Conservation (phyloP, 2,329 filamentous ascomycete genomes). For the Pyrenochaeta sp. region DNA sequence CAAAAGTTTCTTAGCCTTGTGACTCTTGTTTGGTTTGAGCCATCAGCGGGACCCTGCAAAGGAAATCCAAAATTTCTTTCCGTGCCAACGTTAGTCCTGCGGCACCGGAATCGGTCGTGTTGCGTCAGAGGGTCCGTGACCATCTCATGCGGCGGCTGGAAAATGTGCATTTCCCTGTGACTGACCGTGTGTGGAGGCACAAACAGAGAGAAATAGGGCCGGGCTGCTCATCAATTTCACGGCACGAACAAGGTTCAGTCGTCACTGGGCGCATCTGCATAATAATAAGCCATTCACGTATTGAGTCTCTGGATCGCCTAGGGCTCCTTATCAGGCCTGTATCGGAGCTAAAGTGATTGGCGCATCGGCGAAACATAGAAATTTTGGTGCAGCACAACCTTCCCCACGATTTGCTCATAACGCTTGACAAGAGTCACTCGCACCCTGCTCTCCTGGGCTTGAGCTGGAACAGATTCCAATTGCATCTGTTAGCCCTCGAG, state of each 20-base stretch:
- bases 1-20: slow-evolving; percentile 3
- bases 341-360: slow-evolving; percentile 43
- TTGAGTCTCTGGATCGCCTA: slow-evolving; percentile 24
- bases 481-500: slow-evolving; percentile 26
- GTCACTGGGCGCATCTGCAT: no score
- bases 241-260: no score
- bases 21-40: slow-evolving; percentile 5
- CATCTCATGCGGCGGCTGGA: neutral
- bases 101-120: slow-evolving; percentile 30
- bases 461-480: slow-evolving; percentile 43
- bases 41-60: slow-evolving; percentile 13
- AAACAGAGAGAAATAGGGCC: no score
- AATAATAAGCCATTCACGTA: no score
- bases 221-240: no score
- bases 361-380: slow-evolving; percentile 33
- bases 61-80: slow-evolving; percentile 32
- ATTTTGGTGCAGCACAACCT: slow-evolving; percentile 41
- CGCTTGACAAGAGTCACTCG: slow-evolving; percentile 35
- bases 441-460: slow-evolving; percentile 35
- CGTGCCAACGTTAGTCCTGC: slow-evolving; percentile 22
- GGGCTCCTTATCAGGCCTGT: slow-evolving; percentile 34
- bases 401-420: slow-evolving; percentile 42
- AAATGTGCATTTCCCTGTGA: neutral
- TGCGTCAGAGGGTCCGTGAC: slow-evolving; percentile 4
- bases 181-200: slow-evolving; percentile 1